A percentile compares a stretch with the other conserved stretches of the same genome.
Conservation (phyloP, 495 filamentous ascomycete genomes). For the Neurospora cerealis region DNA sequence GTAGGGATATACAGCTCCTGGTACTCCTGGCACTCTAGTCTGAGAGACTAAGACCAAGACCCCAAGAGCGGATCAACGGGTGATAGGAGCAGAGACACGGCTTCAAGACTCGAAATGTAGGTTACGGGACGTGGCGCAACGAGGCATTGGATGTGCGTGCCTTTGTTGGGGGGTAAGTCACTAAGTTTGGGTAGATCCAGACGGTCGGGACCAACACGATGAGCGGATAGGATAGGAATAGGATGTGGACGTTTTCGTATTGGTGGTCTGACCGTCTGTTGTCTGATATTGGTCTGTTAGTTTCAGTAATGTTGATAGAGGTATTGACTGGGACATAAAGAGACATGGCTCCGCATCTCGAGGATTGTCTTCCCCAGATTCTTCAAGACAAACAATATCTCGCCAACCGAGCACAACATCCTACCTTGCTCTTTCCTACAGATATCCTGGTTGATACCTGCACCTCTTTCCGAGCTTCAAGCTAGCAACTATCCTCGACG, state of each 20-base stretch:
- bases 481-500: not conserved
- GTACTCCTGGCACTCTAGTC: not conserved
- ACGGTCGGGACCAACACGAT: not conserved
- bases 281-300: not conserved
- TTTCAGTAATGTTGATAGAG: not conserved
- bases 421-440: not conserved
- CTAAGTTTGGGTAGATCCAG: not conserved
- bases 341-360: not conserved
- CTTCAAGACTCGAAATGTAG: not conserved
- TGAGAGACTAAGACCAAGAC: not conserved
- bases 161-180: not conserved
- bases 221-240: not conserved
- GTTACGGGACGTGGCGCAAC: not conserved
- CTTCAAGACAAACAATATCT: not conserved
- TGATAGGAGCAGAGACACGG: not conserved
- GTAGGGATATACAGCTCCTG: not conserved
- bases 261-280: not conserved
- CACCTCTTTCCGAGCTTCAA: not conserved
- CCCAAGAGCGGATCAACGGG: not conserved
- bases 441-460: not conserved
- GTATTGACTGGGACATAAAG: not conserved
- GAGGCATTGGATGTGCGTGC: not conserved
- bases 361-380: not conserved
- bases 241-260: not conserved
- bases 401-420: not conserved